Base-by-base conservation (phyloP, 768 basidiomycete species). In the Boletus speciosus region DNA sequence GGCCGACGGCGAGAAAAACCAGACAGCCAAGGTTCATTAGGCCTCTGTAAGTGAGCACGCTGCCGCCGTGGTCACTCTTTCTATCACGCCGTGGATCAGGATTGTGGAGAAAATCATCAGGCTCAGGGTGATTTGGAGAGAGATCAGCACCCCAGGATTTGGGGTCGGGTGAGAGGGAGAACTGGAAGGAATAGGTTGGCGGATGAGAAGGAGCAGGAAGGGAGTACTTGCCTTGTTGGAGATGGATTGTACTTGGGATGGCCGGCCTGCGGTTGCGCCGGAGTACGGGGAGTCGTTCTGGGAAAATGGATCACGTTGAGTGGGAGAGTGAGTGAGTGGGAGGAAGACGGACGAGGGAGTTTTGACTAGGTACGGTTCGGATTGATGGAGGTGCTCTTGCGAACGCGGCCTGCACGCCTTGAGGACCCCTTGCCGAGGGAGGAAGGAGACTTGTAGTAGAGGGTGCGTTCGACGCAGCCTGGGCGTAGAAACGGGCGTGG, bases 71-170 rank as follows among this genome's bases (percentile, higher is more conserved):
- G 60, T 86, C 83, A 39, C 76, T 73, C 51, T 79, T 81, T 54
- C 78, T 68, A 61, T 86, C 84, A 32, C 85, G 77, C 35, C 76
- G 76, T 11, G 85, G 84, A 63, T 87, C 85, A 3, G 86, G 85
- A 60, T 86, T 85, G 65, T 89, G 86, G n/a, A 89, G 77, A 51
- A 78, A 78, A 67, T 89, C 86, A 56, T 89, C 86, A 15, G 80
- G 72, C 66, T 89, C 86, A 5, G 75, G 66, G 49, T 78, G 72
- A 56, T 76, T 76, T 37, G 78, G 78, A 7, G 81, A 82, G 54
- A 87, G 71, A 59, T 86, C 80, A 34, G 85, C 80, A 2, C 86
- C 86, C 88, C 88, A 90, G 0, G 77, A 80, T 14, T 77, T 71
- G 4, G 88, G 88, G 69, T 90, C 87, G 1, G 87, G 81, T 6